A percentile compares a stretch with the other conserved stretches of the same genome.
Conservation (phyloP, 345 rosid species). For the Rhodamnia argentea region DNA sequence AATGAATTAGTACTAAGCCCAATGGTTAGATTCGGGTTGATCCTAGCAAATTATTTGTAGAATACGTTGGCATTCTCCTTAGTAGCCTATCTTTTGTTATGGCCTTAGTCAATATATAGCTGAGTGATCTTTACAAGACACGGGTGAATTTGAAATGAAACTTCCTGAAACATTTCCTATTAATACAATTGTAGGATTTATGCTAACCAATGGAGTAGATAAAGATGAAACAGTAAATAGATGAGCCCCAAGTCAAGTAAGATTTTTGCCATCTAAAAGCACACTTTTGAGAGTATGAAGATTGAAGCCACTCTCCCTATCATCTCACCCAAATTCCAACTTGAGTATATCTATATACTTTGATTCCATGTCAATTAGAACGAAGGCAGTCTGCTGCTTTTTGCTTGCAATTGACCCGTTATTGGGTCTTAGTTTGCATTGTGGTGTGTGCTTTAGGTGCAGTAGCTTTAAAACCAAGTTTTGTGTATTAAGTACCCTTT, state of each 20-base stretch:
- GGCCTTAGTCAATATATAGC: not conserved
- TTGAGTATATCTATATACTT: not conserved
- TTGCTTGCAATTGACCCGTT: not conserved
- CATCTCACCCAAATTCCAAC: not conserved
- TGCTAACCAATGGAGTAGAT: not conserved
- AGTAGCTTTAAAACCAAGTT: not conserved
- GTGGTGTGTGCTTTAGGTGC: not conserved
- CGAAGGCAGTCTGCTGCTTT: not conserved
- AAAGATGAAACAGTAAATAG: not conserved
- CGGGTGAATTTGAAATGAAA: not conserved
- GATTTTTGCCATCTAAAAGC: not conserved
- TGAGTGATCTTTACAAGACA: not conserved
- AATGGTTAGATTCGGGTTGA: not conserved
- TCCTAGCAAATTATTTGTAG: not conserved
- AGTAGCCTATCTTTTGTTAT: not conserved
- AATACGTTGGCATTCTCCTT: not conserved
- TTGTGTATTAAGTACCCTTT: not conserved
- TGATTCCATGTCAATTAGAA: not conserved
- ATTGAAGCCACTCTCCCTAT: not conserved
- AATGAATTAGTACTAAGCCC: not conserved
- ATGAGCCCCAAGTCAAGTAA: not conserved
- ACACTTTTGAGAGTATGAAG: not conserved
- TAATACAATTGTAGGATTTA: not conserved
- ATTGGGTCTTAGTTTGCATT: not conserved
- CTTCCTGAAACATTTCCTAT: not conserved